A percentile compares a stretch with the other conserved stretches of the same genome.
Conservation (phyloP, 2,329 filamentous ascomycete genomes). For the Blastomyces gilchristii region DNA sequence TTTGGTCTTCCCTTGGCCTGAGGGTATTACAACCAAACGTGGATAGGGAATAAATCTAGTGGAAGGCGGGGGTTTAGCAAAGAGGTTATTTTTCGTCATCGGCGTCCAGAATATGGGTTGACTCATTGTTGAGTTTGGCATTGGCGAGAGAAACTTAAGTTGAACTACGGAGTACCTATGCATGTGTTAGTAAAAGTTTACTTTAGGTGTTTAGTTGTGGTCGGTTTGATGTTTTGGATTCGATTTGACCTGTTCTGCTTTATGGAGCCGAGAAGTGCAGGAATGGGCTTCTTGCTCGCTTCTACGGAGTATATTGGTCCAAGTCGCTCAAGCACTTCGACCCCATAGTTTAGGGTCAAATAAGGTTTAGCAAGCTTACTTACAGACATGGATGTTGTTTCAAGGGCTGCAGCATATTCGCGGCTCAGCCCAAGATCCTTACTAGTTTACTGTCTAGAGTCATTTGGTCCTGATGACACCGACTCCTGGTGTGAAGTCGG, state of each 20-base stretch:
- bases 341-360: not conserved
- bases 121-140: not conserved
- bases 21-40: not conserved
- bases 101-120: not conserved
- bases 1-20: not conserved
- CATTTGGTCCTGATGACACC: not conserved
- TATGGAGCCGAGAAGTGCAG: not conserved
- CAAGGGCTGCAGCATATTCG: conserved; percentile 3
- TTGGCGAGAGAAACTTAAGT: not conserved
- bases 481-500: not conserved
- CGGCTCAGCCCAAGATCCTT: conserved; percentile 1
- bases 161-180: not conserved
- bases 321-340: not conserved
- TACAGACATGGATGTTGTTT: conserved; percentile 6
- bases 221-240: not conserved
- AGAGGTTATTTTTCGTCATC: not conserved
- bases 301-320: not conserved
- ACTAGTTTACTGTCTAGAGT: not conserved
- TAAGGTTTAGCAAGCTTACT: not conserved
- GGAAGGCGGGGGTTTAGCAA: not conserved
- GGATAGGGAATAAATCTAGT: not conserved
- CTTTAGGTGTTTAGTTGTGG: not conserved
- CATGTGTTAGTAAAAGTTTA: not conserved
- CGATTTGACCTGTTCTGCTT: not conserved
- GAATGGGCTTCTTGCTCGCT: not conserved